Evolutionary conservation across 768 basidiomycete species (phyloP).

Genomic region (Suillus ampliporus): DNA sequence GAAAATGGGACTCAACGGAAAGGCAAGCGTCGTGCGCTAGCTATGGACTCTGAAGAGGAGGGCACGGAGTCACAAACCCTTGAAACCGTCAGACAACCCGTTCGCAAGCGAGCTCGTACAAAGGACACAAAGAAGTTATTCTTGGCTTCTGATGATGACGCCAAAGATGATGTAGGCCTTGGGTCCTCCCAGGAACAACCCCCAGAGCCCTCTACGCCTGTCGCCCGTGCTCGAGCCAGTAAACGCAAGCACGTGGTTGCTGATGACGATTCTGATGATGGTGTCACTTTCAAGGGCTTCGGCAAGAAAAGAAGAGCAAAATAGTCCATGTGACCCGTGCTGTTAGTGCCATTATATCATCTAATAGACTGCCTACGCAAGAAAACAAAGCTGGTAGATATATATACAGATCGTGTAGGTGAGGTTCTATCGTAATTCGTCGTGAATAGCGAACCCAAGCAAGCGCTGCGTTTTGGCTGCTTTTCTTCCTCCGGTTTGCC

Average conservation of each 20-base stretch:
- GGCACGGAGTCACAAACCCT: conserved; percentile 20
- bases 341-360: not conserved
- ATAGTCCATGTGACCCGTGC: conserved; percentile 1
- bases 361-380: conserved; percentile 4
- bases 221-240: conserved; percentile 18
- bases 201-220: not conserved
- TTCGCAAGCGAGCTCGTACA: conserved; percentile 28
- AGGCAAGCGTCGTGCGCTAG: conserved; percentile 29
- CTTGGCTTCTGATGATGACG: conserved; percentile 55
- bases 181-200: not conserved
- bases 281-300: conserved; percentile 72
- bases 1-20: conserved; percentile 18
- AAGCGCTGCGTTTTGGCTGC: conserved; percentile 89
- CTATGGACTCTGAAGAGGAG: conserved; percentile 50
- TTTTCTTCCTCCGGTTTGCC: conserved; percentile 87
- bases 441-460: conserved; percentile 82
- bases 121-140: conserved; percentile 53
- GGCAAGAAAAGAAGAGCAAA: conserved; percentile 35
- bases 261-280: conserved; percentile 77
- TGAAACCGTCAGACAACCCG: conserved; percentile 21
- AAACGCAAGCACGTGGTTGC: conserved; percentile 46
- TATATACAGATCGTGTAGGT: conserved; percentile 19
- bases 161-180: conserved; percentile 1
- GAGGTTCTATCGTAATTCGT: conserved; percentile 51
- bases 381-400: not conserved